Percentiles rank a stretch among this genome's conserved stretches.
These are phyloP conservation scores for Glaciozyma antarctica DNA, from an alignment of 768 basidiomycete genomes.

Conservation along the genomic window DNA sequence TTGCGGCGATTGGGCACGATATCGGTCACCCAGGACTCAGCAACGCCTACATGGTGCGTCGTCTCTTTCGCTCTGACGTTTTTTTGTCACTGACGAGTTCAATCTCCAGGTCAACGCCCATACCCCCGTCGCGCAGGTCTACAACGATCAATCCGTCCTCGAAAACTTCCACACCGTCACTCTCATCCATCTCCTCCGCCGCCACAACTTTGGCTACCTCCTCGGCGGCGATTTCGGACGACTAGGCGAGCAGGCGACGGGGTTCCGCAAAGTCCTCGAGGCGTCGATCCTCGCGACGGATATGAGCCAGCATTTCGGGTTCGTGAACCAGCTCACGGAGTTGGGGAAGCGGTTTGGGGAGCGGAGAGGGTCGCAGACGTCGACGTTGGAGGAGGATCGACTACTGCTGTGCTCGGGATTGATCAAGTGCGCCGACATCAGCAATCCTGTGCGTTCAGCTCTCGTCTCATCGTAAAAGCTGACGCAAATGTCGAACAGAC, in stretches of 20 bases:
- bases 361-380: neutral
- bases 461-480: neutral
- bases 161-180: slow-evolving; percentile 48
- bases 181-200: slow-evolving; percentile 34
- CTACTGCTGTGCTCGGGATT: slow-evolving; percentile 76
- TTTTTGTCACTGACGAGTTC: neutral
- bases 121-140: slow-evolving; percentile 76
- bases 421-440: slow-evolving; percentile 96
- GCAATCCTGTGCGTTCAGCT: slow-evolving; percentile 73
- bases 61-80: neutral
- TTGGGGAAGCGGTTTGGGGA: slow-evolving; percentile 44
- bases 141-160: slow-evolving; percentile 77
- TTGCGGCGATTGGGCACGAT: slow-evolving; percentile 95
- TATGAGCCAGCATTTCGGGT: slow-evolving; percentile 79
- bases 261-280: slow-evolving; percentile 64
- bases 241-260: slow-evolving; percentile 29
- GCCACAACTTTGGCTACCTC: slow-evolving; percentile 32
- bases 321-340: slow-evolving; percentile 58
- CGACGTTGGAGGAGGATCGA: slow-evolving; percentile 42
- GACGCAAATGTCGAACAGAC: slow-evolving; percentile 47
- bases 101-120: slow-evolving; percentile 73
- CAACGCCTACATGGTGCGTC: slow-evolving; percentile 81
- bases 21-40: slow-evolving; percentile 93
- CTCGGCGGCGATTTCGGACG: slow-evolving; percentile 30
- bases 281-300: slow-evolving; percentile 85